Conservation (phyloP, 1,284 basidiomycete species). For the Irpex lacteus region DNA sequence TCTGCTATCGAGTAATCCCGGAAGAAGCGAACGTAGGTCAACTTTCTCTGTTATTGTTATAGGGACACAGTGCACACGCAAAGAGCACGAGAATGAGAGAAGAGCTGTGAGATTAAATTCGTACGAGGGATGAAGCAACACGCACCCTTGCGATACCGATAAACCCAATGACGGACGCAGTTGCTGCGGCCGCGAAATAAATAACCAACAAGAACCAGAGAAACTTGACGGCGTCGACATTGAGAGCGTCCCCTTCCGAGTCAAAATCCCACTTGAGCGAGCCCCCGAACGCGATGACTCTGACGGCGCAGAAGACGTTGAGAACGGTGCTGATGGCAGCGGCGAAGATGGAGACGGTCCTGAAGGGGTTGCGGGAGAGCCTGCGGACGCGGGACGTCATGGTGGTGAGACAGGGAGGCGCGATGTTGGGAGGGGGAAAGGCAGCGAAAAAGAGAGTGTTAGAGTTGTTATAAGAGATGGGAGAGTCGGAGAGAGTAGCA, state of each 20-base stretch:
- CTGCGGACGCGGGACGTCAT: not conserved
- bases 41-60: slow-evolving; percentile 39
- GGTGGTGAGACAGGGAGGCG: not conserved
- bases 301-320: slow-evolving; percentile 53
- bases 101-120: not conserved
- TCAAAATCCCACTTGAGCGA: slow-evolving; percentile 61
- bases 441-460: not conserved
- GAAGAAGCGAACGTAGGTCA: slow-evolving; percentile 57
- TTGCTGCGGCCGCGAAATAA: slow-evolving; percentile 63
- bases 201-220: slow-evolving; percentile 62
- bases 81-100: slow-evolving; percentile 5
- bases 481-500: not conserved
- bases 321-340: slow-evolving; percentile 53
- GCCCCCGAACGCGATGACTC: slow-evolving; percentile 54
- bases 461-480: not conserved
- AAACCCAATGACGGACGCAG: slow-evolving; percentile 61
- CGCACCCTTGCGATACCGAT: slow-evolving; percentile 66
- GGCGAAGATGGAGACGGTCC: slow-evolving; percentile 52
- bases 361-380: slow-evolving; percentile 21
- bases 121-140: slow-evolving; percentile 1
- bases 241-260: slow-evolving; percentile 50
- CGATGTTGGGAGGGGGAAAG: not conserved
- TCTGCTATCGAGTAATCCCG: slow-evolving; percentile 76
- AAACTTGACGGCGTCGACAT: slow-evolving; percentile 57
- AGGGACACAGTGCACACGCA: not conserved